Base-by-base conservation (phyloP, 1,284 basidiomycete genomes). In the Flammula alnicola region DNA sequence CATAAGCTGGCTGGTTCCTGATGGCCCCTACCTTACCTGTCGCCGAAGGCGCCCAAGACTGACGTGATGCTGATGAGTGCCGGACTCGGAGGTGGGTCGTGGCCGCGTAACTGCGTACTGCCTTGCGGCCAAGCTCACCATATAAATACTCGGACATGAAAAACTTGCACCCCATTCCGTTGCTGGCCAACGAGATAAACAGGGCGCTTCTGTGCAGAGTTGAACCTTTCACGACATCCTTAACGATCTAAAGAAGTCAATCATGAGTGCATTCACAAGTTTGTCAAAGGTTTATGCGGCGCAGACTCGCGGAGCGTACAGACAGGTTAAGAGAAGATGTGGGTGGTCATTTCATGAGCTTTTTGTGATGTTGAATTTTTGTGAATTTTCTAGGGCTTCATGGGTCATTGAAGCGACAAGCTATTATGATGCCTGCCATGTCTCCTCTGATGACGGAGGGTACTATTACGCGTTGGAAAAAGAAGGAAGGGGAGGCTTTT, bases 351-450 rank as follows among this genome's bases (percentile, higher is more conserved):
- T 26, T 44, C 29, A 16, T 31, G 27, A 5, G 20, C 25, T 8
- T 17, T 25, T 27, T 8, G 37, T 12, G 10, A 37, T 22, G 17
- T 45, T n/a, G 11, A 19, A 40, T 22, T 22, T 38, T 8, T 4
- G 25, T 26, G 11, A 17, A 44, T 48, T 20, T 14, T 35, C n/a
- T 40, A 73, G 71, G 64, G 62, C 54, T 71, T 41, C 69, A 71
- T 55, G 62, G 65, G 29, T 66, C 68, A 16, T 49, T 66, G 48
- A 61, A 63, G 35, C 63, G 67, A 25, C 69, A 70, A 39, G 69
- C 71, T 10, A 76, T 77, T 35, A 63, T 74, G 61, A 78, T 77
- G 73, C 74, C 76, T 37, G 72, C 71, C 11, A 70, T 77, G 68
- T 75, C 72, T 3, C 73, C 73, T n/a, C 66, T 74, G 36, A 74